A percentile compares a stretch with the other conserved stretches of the same genome.
These are phyloP conservation scores for Sclerotinia spermophila DNA, from an alignment of 2,329 filamentous ascomycete species.

Conservation along the genomic window DNA sequence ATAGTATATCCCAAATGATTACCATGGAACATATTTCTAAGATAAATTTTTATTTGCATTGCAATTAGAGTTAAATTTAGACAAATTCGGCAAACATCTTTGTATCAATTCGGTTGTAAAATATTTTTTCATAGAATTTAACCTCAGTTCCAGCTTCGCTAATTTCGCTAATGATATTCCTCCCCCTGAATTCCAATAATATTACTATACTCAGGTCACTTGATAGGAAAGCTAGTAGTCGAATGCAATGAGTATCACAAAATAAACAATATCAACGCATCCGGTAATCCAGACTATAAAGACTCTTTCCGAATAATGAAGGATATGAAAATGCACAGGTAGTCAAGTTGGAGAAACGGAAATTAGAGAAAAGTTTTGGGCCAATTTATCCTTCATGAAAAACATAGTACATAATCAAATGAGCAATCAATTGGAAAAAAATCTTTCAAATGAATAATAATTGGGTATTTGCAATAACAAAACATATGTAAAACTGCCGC, in stretches of 20 bases:
- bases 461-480: conserved; percentile 1
- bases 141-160: background rate
- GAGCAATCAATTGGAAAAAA: background rate
- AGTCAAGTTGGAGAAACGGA: background rate
- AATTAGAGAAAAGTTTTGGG: background rate
- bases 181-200: background rate
- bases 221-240: background rate
- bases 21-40: too few relatives aligned
- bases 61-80: background rate
- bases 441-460: background rate
- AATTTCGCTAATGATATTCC: background rate
- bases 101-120: background rate
- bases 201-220: background rate
- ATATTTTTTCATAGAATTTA: background rate
- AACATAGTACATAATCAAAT: background rate
- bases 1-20: too few relatives aligned
- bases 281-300: background rate
- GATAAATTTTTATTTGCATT: background rate
- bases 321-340: background rate
- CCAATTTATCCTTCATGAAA: too few relatives aligned
- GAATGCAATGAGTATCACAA: background rate
- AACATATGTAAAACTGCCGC: background rate
- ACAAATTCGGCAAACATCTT: background rate
- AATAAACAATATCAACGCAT: background rate
- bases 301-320: background rate